Percentiles rank a stretch among this genome's conserved stretches.
phyloP scores from a whole-genome alignment of 2,329 filamentous ascomycete genomes.

The Cryphonectria parasitica region DNA sequence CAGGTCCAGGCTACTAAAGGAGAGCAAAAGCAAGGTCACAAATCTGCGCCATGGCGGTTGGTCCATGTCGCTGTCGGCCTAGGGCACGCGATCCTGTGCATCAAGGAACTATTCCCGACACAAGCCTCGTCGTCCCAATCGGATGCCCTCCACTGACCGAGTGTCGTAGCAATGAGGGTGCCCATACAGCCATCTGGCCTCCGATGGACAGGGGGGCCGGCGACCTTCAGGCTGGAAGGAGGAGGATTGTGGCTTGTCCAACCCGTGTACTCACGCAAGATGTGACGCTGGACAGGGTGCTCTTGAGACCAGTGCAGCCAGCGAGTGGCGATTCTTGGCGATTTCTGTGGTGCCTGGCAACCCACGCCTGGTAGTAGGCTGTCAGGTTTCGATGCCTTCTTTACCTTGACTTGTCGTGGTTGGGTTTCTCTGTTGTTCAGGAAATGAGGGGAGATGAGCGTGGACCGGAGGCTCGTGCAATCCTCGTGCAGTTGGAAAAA shows the following conservation, averaged over 20 bases:
- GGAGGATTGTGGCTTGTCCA: slow-evolving; percentile 8
- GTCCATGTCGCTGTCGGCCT: neutral
- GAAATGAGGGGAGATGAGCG: neutral
- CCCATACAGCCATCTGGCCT: neutral
- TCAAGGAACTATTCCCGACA: neutral
- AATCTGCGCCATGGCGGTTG: neutral
- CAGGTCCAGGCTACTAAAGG: neutral
- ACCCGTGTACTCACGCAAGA: slow-evolving; percentile 3
- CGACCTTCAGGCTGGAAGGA: neutral
- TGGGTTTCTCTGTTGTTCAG: neutral
- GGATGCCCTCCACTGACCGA: slow-evolving; percentile 8
- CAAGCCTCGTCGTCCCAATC: neutral
- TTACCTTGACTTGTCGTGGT: slow-evolving; percentile 5
- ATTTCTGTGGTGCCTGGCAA: neutral
- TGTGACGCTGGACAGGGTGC: slow-evolving; percentile 2
- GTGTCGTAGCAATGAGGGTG: neutral
- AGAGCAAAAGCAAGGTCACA: neutral
- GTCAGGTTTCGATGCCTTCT: neutral
- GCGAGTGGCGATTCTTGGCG: neutral
- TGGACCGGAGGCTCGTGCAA: neutral
- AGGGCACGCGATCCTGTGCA: neutral
- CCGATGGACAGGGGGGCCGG: neutral
- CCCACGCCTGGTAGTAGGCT: slow-evolving; percentile 11
- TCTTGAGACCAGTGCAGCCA: neutral
- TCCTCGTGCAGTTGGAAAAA: slow-evolving; percentile 13